These are phyloP conservation scores for Aspergillus candidus DNA, from an alignment of 2,329 filamentous ascomycete species.

Conservation along the genomic window DNA sequence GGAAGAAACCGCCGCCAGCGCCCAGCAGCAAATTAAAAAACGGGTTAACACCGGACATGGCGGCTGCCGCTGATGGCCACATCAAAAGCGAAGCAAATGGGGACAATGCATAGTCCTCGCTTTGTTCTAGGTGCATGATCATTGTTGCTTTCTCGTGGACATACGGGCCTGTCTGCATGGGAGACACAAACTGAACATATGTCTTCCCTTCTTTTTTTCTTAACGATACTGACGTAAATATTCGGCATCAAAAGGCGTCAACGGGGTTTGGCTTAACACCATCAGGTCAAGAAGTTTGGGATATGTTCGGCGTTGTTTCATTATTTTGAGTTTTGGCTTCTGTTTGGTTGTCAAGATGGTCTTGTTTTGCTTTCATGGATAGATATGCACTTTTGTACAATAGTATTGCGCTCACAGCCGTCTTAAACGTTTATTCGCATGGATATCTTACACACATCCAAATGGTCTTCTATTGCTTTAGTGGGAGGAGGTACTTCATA, in stretches of 20 bases:
- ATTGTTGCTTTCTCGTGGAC: constrained; percentile 4
- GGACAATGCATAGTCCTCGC: constrained; percentile 16
- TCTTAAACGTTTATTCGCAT: constrained; percentile 1
- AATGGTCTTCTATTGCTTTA: constrained; percentile 17
- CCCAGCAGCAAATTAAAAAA: constrained; percentile 37
- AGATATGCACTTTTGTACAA: constrained; percentile 19
- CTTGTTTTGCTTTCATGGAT: constrained; percentile 10
- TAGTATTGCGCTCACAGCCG: constrained; percentile 10
- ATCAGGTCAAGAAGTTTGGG: constrained; percentile 17
- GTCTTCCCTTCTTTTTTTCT: constrained; percentile 4
- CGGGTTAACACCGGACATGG: constrained; percentile 33
- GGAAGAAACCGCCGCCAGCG: constrained; percentile 31
- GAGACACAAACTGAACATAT: constrained; percentile 15
- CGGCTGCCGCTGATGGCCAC: constrained; percentile 25
- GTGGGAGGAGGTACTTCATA: not conserved
- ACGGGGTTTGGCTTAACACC: constrained; percentile 14
- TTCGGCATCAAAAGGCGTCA: constrained; percentile 23
- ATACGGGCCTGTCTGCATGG: constrained; percentile 10
- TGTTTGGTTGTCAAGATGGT: constrained; percentile 9
- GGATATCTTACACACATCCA: constrained; percentile 4
- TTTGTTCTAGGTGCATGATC: not conserved
- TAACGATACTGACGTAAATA: constrained; percentile 25
- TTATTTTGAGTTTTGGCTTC: constrained; percentile 10
- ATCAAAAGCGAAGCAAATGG: constrained; percentile 32
- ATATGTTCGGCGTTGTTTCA: constrained; percentile 16